Conservation (phyloP, 148 eudicot species). For the Spergularia bocconei region DNA sequence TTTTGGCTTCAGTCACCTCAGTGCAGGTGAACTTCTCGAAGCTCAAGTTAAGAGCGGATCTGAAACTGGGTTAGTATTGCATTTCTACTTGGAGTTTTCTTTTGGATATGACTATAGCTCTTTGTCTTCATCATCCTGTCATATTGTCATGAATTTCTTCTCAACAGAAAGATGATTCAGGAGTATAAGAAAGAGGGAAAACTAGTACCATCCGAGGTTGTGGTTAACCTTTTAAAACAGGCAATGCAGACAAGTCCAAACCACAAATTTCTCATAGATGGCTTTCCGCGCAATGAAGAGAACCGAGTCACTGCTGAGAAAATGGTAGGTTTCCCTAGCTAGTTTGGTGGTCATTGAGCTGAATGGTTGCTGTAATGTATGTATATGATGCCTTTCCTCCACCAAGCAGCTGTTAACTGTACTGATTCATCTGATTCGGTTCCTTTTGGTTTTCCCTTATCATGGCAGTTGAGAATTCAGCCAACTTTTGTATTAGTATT, state of each 20-base stretch:
- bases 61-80: slow-evolving; percentile 25
- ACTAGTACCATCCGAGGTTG: slow-evolving; percentile 30
- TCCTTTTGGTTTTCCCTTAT: background rate
- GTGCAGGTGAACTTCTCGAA: slow-evolving; percentile 32
- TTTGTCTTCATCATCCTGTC: background rate
- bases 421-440: too few relatives aligned
- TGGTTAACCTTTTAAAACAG: slow-evolving; percentile 22
- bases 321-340: slow-evolving; percentile 10
- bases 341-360: background rate
- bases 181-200: slow-evolving; percentile 32
- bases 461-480: slow-evolving; percentile 24
- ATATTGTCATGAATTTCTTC: background rate
- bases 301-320: slow-evolving; percentile 26
- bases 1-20: slow-evolving; percentile 35
- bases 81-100: background rate
- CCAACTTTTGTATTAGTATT: slow-evolving; percentile 24
- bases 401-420: too few relatives aligned
- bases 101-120: background rate
- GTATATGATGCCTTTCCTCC: too few relatives aligned
- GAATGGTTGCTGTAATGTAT: too few relatives aligned
- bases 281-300: slow-evolving; percentile 36
- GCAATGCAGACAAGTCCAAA: slow-evolving; percentile 29
- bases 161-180: slow-evolving; percentile 29
- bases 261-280: slow-evolving; percentile 28
- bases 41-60: slow-evolving; percentile 25